These are phyloP conservation scores for Lasiosphaeris hirsuta DNA, from an alignment of 495 filamentous ascomycete species.

Conservation along the genomic window DNA sequence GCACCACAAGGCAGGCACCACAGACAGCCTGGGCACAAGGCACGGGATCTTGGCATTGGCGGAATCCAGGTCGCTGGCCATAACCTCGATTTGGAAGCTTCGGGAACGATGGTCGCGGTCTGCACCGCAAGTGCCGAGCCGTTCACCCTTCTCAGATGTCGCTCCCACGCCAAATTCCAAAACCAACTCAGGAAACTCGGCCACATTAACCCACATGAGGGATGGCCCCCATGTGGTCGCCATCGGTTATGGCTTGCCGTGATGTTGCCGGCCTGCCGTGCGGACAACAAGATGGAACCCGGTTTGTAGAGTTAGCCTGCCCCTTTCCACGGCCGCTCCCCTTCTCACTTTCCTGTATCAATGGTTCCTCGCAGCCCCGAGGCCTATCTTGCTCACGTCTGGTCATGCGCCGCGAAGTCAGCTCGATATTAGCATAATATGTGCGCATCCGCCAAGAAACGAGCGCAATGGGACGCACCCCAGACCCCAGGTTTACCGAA, in stretches of 20 bases:
- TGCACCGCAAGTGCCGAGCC: constrained; percentile 17
- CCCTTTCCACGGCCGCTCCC: too few species aligned
- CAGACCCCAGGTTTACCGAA: neutral
- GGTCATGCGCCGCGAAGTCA: too few species aligned
- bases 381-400: too few species aligned
- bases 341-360: too few species aligned
- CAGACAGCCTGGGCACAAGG: too few species aligned
- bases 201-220: constrained; percentile 2
- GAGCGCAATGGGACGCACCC: constrained; percentile 9
- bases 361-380: neutral
- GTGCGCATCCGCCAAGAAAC: constrained; percentile 1
- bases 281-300: too few species aligned
- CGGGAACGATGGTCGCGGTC: neutral
- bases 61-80: too few species aligned
- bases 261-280: neutral
- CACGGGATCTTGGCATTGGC: too few species aligned
- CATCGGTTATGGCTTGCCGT: neutral
- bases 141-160: constrained; percentile 9
- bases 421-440: neutral
- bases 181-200: neutral
- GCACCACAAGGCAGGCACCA: too few species aligned
- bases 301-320: too few species aligned
- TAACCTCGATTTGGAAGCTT: too few species aligned
- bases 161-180: neutral
- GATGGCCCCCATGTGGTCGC: neutral